A percentile compares a stretch with the other conserved stretches of the same genome.
phyloP scores from a whole-genome alignment of 768 basidiomycete genomes.

The Lactarius hengduanensis region DNA sequence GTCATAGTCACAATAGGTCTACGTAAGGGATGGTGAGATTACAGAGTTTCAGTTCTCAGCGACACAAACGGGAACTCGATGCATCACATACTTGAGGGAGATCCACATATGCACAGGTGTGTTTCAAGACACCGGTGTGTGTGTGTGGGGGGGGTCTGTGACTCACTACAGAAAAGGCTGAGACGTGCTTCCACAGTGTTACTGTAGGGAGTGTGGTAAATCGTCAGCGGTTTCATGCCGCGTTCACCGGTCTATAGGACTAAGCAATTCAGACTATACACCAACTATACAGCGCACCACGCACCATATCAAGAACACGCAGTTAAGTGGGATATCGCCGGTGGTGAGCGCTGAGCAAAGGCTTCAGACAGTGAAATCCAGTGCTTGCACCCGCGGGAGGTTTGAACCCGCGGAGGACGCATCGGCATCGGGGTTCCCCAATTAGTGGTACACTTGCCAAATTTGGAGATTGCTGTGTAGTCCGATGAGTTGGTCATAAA shows the following conservation, averaged over 20 bases:
- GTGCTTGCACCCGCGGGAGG: background rate
- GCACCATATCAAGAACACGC: background rate
- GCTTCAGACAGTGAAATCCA: background rate
- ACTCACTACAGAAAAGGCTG: background rate
- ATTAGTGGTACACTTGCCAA: conserved; percentile 4
- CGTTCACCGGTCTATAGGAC: background rate
- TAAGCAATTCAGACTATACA: background rate
- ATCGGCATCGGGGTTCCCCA: background rate
- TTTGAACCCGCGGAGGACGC: background rate
- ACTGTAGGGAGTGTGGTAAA: background rate
- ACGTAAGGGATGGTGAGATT: background rate
- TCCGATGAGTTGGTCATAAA: conserved; percentile 23
- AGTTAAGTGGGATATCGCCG: background rate
- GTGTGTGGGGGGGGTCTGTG: background rate
- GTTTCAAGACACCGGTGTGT: background rate
- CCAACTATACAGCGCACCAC: background rate
- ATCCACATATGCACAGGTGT: background rate
- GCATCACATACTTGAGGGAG: background rate
- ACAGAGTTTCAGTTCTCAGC: background rate
- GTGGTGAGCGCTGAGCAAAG: conserved; percentile 13
- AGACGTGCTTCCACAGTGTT: background rate
- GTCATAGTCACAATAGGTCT: background rate
- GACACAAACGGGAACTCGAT: background rate
- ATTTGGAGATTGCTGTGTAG: background rate
- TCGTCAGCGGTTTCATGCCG: background rate